Base-by-base conservation (phyloP, 768 basidiomycete genomes). In the Suillus placidus region DNA sequence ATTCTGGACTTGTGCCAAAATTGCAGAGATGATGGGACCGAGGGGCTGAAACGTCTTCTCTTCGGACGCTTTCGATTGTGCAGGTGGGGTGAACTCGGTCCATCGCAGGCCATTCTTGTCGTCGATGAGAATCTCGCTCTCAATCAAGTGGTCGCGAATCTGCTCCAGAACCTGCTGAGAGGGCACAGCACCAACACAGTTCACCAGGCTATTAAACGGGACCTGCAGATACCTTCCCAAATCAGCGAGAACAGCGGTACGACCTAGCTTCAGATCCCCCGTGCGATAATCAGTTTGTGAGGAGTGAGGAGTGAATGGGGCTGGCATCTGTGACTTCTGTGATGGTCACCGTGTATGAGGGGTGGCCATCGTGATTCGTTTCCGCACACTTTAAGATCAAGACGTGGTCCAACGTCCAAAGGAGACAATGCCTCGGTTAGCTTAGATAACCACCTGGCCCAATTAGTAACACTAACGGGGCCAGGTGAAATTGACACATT, bases 331-430 rank as follows among this genome's bases (percentile, higher is more conserved):
- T n/a, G 10, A 45, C 0, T n/a, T 45, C 20, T 45, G 10, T 5
- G n/a, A 45, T 45, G 45, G n/a, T n/a, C n/a, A n/a, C n/a, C n/a
- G 45, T 45, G 45, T 45, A 45, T 45, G n/a, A 45, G 45, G 45
- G n/a, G 20, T 45, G 45, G 3, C 9, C 43, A 45, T 45, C 4
- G 4, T 45, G 4, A 45, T 45, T 26, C 51, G 4, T n/a, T n/a
- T n/a, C n/a, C n/a, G n/a, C n/a, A n/a, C n/a, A n/a, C n/a, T n/a
- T n/a, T n/a, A n/a, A n/a, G n/a, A n/a, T n/a, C n/a, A n/a, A n/a
- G n/a, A n/a, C n/a, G n/a, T n/a, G n/a, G n/a, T n/a, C n/a, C n/a
- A n/a, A n/a, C n/a, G n/a, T n/a, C n/a, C n/a, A n/a, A n/a, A n/a
- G n/a, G n/a, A n/a, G n/a, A n/a, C n/a, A n/a, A n/a, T n/a, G n/a